Evolutionary conservation across 768 basidiomycete species (phyloP), one percentile per base, ranked within the genome.

Genomic region (Kwoniella europaea): DNA sequence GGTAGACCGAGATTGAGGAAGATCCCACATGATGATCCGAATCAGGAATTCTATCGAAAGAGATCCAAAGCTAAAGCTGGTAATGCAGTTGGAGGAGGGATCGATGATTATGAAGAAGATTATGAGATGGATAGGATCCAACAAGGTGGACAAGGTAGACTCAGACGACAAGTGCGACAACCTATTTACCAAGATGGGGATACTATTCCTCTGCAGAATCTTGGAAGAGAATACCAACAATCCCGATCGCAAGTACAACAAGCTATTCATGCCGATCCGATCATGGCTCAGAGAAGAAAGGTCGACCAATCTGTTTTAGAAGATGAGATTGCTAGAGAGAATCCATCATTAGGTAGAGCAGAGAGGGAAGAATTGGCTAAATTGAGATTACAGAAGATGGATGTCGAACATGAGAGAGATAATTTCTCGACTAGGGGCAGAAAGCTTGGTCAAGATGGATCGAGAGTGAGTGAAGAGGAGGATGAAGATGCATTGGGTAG

Each of bases 31-130:
- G 56, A 67, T 58, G 42, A 67, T 57, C 65, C 65, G 42, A 42
- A 67, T 52, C 20, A 55, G 16, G 56, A 46, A n/a, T 55, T 22
- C 42, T 43, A 54, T 65, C 44, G 57, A 59, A 43, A 67, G 44
- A 58, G 54, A 10, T 22, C 58, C 35, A 57, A 24, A 44, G 35
- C 20, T 44, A 57, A 29, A 24, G 55, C 15, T n/a, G 52, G 42
- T 1, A 20, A 56, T 24, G 41, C 52, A n/a, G 35, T 1, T 13
- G 42, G 55, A 18, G 35, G 55, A 16, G 46, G 55, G n/a, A 46
- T 50, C 3, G 50, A 57, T 10, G 68, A 69, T 18, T 46, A 69
- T 15, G 60, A 69, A 16, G 67, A 62, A 18, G 66, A 46, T 20
- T 58, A 69, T 63, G 60, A 63, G n/a, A 12, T 60, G 27, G 58